A percentile compares a stretch with the other conserved stretches of the same genome.
Conservation (phyloP, 164 flowering plant genomes). For the Pachysandra terminalis region DNA sequence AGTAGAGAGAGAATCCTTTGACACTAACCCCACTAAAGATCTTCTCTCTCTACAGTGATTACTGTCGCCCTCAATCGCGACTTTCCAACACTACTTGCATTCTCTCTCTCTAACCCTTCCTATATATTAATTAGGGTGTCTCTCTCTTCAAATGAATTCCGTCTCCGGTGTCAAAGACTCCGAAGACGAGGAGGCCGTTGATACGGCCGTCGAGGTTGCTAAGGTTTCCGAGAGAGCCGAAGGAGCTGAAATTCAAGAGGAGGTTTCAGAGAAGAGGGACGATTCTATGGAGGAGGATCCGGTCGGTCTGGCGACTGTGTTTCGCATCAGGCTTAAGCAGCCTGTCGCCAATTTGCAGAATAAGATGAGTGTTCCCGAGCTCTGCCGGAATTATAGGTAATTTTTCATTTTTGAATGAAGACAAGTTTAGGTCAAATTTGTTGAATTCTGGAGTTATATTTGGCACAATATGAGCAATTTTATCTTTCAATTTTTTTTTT, state of each 20-base stretch:
- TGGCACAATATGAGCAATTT: not conserved
- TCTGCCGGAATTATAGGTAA: slow-evolving; percentile 93
- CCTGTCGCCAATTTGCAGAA: slow-evolving; percentile 76
- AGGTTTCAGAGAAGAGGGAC: slow-evolving; percentile 14
- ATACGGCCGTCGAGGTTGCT: slow-evolving; percentile 10
- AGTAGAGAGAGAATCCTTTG: too few species aligned
- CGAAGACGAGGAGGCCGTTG: slow-evolving; percentile 37
- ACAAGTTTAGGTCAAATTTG: not conserved
- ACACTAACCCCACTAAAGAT: not conserved
- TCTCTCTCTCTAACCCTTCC: slow-evolving; percentile 17
- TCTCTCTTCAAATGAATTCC: slow-evolving; percentile 34
- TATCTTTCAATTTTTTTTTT: too few species aligned
- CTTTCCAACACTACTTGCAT: slow-evolving; percentile 44
- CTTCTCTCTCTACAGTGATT: slow-evolving; percentile 37
- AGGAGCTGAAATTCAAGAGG: slow-evolving; percentile 23
- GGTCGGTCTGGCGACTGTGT: slow-evolving; percentile 65
- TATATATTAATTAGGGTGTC: slow-evolving; percentile 44
- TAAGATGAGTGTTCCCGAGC: slow-evolving; percentile 97
- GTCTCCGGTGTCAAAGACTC: slow-evolving; percentile 23
- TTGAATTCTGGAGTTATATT: not conserved
- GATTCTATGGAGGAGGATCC: slow-evolving; percentile 63
- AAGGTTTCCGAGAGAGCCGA: slow-evolving; percentile 26
- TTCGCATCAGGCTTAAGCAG: slow-evolving; percentile 79
- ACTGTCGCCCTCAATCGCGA: slow-evolving; percentile 82
- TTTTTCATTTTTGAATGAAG: slow-evolving; percentile 1